Evolutionary conservation across 2,329 filamentous ascomycete species (phyloP).

Genomic region (Lachnellula hyalina): DNA sequence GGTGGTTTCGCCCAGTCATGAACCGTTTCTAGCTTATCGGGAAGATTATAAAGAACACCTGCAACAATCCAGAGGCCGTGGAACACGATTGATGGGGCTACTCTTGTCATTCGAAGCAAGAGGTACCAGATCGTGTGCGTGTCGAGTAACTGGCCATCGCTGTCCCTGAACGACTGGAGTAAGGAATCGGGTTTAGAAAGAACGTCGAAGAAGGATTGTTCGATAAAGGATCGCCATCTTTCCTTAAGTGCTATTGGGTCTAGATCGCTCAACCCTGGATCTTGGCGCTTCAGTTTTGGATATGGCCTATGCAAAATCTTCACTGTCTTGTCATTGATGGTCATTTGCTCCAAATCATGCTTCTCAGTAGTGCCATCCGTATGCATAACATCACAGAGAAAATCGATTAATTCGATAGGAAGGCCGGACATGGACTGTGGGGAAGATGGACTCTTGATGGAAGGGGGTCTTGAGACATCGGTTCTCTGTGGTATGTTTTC

Average conservation of each 20-base stretch:
- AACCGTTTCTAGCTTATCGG: conserved; percentile 28
- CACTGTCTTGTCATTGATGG: conserved; percentile 11
- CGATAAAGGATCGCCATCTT: conserved; percentile 55
- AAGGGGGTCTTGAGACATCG: conserved; percentile 14
- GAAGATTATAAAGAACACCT: conserved; percentile 52
- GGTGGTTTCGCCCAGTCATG: conserved; percentile 24
- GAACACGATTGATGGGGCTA: conserved; percentile 53
- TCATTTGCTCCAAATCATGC: conserved; percentile 39
- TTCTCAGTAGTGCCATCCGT: conserved; percentile 50
- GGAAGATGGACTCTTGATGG: conserved; percentile 35
- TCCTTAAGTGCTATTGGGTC: conserved; percentile 6
- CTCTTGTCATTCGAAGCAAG: conserved; percentile 54
- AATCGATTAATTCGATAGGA: conserved; percentile 51
- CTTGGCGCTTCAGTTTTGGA: background rate
- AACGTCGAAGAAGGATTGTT: conserved; percentile 60
- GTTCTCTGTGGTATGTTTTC: background rate
- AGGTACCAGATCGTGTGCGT: conserved; percentile 59
- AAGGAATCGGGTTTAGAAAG: conserved; percentile 52
- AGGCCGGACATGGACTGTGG: conserved; percentile 54
- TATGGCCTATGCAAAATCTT: conserved; percentile 3
- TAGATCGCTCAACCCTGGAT: background rate
- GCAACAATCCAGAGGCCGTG: conserved; percentile 61
- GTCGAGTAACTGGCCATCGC: conserved; percentile 47
- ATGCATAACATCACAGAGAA: conserved; percentile 56
- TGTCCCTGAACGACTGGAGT: conserved; percentile 51